Evolutionary conservation across 2,329 filamentous ascomycete species (phyloP).

Genomic region (Alternaria ventricosa): DNA sequence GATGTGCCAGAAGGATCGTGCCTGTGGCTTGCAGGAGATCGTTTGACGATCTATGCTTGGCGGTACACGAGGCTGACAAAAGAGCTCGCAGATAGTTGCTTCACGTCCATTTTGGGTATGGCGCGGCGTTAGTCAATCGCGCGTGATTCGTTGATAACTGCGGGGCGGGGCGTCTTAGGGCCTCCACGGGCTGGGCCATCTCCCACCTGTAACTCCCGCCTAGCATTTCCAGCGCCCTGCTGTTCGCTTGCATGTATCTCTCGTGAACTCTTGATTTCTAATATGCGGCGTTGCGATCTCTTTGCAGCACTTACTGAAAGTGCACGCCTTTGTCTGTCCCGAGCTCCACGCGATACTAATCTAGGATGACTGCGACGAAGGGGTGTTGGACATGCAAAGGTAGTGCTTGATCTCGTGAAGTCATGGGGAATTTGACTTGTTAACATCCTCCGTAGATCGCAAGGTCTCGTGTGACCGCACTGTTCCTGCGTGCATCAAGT

Average conservation of each 20-base stretch:
- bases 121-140: neutral
- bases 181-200: neutral
- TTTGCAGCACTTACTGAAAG: neutral
- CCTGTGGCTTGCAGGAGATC: neutral
- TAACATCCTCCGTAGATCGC: conserved; percentile 6
- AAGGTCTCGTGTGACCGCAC: conserved; percentile 18
- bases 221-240: neutral
- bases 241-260: neutral
- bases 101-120: neutral
- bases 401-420: neutral
- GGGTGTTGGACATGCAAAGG: neutral
- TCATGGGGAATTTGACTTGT: neutral
- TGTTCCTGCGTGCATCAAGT: conserved; percentile 11
- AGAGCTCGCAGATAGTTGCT: conserved; percentile 13
- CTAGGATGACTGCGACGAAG: neutral
- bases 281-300: neutral
- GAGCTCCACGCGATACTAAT: neutral
- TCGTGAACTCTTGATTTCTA: neutral
- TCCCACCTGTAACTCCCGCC: neutral
- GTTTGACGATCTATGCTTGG: neutral
- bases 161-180: neutral
- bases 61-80: neutral
- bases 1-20: neutral
- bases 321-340: neutral
- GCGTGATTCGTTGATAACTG: neutral